These are phyloP conservation scores for Cryptococcus depauperatus DNA, from an alignment of 1,284 basidiomycete species.

Conservation along the genomic window DNA sequence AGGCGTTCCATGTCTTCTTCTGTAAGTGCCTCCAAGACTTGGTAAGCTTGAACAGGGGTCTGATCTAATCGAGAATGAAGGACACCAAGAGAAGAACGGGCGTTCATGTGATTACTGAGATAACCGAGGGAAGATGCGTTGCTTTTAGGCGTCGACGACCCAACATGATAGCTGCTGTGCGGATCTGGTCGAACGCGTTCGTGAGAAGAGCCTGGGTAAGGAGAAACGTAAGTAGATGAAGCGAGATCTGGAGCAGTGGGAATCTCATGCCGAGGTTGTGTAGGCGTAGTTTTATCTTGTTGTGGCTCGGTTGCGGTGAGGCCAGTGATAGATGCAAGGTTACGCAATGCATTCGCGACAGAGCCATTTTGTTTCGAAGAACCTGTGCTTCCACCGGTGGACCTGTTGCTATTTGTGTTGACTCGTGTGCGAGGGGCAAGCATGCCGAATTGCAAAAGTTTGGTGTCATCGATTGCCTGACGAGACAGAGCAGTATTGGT, in stretches of 20 bases:
- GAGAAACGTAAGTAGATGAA: conserved; percentile 26
- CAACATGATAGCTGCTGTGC: conserved; percentile 1
- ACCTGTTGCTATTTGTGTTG: conserved; percentile 12
- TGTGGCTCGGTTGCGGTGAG: conserved; percentile 22
- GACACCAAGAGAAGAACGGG: conserved; percentile 7
- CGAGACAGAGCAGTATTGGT: conserved; percentile 4
- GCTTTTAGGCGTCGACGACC: background rate
- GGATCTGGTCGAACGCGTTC: conserved; percentile 29
- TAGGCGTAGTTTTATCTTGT: conserved; percentile 9
- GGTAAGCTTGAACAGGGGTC: conserved; percentile 49
- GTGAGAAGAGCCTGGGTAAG: conserved; percentile 35
- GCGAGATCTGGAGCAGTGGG: conserved; percentile 1
- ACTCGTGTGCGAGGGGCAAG: conserved; percentile 10
- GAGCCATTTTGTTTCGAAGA: conserved; percentile 66
- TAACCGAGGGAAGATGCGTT: background rate
- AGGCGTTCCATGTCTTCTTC: conserved; percentile 85
- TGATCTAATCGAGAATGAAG: conserved; percentile 9
- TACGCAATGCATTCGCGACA: conserved; percentile 73
- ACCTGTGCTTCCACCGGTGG: conserved; percentile 2
- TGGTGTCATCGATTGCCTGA: conserved; percentile 7
- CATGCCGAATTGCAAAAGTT: background rate
- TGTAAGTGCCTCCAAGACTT: conserved; percentile 76
- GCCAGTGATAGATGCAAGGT: conserved; percentile 53
- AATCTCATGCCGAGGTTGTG: conserved; percentile 12
- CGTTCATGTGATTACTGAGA: conserved; percentile 6